A percentile compares a stretch with the other conserved stretches of the same genome.
phyloP scores from a whole-genome alignment of 2,329 filamentous ascomycete genomes.

The Xylaria sp. region DNA sequence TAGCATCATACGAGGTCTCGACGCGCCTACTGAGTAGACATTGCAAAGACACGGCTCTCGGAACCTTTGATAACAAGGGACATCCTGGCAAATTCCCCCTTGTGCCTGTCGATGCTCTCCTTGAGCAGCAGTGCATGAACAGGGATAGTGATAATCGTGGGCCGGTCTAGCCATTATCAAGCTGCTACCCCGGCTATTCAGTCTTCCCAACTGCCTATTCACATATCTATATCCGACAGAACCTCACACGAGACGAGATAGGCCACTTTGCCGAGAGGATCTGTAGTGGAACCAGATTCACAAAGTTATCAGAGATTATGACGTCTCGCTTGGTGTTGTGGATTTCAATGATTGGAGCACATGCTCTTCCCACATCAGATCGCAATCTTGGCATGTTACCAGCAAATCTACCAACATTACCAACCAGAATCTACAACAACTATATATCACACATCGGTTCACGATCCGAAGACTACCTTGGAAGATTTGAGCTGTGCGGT shows the following conservation, averaged over 20 bases:
- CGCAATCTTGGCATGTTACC: conserved; percentile 27
- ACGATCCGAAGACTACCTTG: neutral
- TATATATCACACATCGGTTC: neutral
- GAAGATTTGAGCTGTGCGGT: neutral
- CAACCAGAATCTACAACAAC: neutral
- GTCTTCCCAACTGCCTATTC: conserved; percentile 2
- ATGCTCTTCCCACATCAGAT: neutral
- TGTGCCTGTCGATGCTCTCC: conserved; percentile 26
- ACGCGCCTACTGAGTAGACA: neutral
- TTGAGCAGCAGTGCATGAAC: conserved; percentile 22
- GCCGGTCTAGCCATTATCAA: conserved; percentile 15
- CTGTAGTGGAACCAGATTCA: neutral
- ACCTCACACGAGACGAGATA: neutral
- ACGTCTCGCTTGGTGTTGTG: conserved; percentile 18
- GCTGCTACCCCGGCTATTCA: conserved; percentile 8
- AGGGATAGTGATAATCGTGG: conserved; percentile 25
- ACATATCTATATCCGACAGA: neutral
- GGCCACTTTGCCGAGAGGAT: conserved; percentile 2
- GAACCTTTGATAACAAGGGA: conserved; percentile 20
- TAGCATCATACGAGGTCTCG: conserved; percentile 30
- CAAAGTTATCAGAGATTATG: conserved; percentile 17
- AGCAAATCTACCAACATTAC: neutral
- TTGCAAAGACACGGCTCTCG: conserved; percentile 7
- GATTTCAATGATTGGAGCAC: conserved; percentile 7
- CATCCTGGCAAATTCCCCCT: conserved; percentile 12